Evolutionary conservation across 2,329 filamentous ascomycete genomes (phyloP).

Genomic region (Sclerotinia subarctica): DNA sequence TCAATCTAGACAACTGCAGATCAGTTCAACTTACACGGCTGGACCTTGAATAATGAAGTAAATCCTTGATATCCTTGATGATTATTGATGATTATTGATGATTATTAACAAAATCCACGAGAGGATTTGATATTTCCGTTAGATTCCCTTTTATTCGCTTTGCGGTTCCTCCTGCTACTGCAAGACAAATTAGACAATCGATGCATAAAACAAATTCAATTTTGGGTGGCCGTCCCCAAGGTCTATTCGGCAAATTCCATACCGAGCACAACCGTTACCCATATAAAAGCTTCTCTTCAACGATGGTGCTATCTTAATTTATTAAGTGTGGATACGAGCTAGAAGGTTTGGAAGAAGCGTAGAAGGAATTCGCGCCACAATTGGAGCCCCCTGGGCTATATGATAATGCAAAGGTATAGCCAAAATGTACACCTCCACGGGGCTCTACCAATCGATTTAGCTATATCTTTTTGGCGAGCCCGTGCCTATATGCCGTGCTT

Average conservation of each 20-base stretch:
- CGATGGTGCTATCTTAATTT: slow-evolving; percentile 4
- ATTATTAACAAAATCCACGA: slow-evolving; percentile 2
- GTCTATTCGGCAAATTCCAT: slow-evolving; percentile 7
- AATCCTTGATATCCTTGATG: no score
- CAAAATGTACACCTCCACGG: neutral
- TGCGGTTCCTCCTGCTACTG: neutral
- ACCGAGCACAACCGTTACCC: neutral
- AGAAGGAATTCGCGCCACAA: slow-evolving; percentile 19
- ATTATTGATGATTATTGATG: neutral
- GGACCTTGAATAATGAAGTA: neutral
- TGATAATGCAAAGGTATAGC: neutral
- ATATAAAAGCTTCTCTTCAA: slow-evolving; percentile 1
- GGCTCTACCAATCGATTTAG: slow-evolving; percentile 13
- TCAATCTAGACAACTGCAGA: slow-evolving; percentile 10
- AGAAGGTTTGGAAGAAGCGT: slow-evolving; percentile 22
- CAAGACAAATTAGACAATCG: slow-evolving; percentile 6
- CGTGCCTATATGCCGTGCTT: slow-evolving; percentile 3
- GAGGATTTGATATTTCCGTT: neutral
- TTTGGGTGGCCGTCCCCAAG: neutral
- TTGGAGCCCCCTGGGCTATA: neutral
- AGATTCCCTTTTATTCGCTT: neutral
- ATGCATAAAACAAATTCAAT: slow-evolving; percentile 14
- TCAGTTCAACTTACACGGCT: neutral
- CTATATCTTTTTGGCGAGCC: neutral
- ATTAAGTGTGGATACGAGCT: slow-evolving; percentile 10